phyloP scores from a whole-genome alignment of 2,329 filamentous ascomycete species.

The Elsinoe perseae region DNA sequence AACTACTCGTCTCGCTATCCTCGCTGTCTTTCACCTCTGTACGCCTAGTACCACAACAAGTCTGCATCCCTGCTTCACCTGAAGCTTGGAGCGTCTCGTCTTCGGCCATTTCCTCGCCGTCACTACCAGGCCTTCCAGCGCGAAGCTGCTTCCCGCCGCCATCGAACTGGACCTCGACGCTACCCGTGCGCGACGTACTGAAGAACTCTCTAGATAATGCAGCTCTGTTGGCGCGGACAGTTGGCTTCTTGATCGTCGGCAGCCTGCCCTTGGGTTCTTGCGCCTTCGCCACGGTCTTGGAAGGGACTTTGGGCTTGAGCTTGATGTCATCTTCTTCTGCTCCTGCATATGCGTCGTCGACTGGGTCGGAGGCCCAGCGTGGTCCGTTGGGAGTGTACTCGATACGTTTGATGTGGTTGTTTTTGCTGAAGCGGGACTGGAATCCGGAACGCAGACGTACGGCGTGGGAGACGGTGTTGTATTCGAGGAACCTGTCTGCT shows the following conservation, averaged over 20 bases:
- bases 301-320: no score
- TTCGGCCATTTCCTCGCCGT: background rate
- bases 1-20: background rate
- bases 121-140: no score
- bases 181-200: no score
- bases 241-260: background rate
- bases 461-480: slow-evolving; percentile 19
- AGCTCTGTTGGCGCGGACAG: no score
- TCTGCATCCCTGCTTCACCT: background rate
- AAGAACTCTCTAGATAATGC: no score
- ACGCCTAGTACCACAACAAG: background rate
- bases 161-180: no score
- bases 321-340: background rate
- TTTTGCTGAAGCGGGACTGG: background rate
- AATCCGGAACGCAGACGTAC: slow-evolving; percentile 19
- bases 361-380: background rate
- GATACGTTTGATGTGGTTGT: slow-evolving; percentile 18
- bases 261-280: background rate
- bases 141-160: no score
- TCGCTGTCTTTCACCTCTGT: background rate
- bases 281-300: background rate
- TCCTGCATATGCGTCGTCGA: background rate
- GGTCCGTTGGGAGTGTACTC: slow-evolving; percentile 19
- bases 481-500: slow-evolving; percentile 22
- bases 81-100: background rate